Percentiles rank a stretch among this genome's conserved stretches.
Conservation (phyloP, 1,284 basidiomycete genomes). For the Fomitopsis palustris region DNA sequence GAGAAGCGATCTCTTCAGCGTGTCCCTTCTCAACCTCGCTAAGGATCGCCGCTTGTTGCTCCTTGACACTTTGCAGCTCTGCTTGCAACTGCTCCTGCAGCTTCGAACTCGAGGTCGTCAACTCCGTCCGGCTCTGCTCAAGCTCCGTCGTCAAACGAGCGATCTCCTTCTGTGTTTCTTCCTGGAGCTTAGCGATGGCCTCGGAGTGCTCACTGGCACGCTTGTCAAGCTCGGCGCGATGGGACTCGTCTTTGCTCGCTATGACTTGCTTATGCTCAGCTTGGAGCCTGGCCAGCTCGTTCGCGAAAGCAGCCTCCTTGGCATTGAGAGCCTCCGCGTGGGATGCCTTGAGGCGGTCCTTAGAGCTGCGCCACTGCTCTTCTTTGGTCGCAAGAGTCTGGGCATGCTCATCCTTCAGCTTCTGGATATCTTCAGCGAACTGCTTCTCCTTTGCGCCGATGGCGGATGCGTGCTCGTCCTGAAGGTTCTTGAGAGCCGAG, state of each 20-base stretch:
- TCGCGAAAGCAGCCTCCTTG: conserved; percentile 58
- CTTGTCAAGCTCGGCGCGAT: conserved; percentile 36
- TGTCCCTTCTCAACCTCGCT: conserved; percentile 54
- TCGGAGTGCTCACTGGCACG: conserved; percentile 36
- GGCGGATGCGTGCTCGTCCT: conserved; percentile 65
- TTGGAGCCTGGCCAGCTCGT: conserved; percentile 57
- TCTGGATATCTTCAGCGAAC: conserved; percentile 59
- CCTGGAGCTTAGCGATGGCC: conserved; percentile 42
- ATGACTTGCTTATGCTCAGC: conserved; percentile 51
- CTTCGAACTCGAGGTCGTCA: conserved; percentile 33
- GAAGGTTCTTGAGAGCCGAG: conserved; percentile 54
- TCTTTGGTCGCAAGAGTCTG: conserved; percentile 50
- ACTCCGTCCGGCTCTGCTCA: conserved; percentile 43
- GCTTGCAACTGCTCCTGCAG: conserved; percentile 49
- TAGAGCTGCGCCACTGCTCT: conserved; percentile 49
- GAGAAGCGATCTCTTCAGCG: conserved; percentile 43
- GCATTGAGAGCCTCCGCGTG: conserved; percentile 54
- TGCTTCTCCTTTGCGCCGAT: conserved; percentile 60
- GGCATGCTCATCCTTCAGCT: conserved; percentile 58
- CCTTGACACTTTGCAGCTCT: conserved; percentile 43
- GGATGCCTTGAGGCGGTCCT: conserved; percentile 44
- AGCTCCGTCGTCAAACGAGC: conserved; percentile 46
- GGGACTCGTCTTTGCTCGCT: conserved; percentile 54
- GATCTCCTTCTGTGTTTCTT: conserved; percentile 47
- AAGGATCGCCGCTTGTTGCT: conserved; percentile 54